Evolutionary conservation across 1,284 basidiomycete species (phyloP).

Genomic region (Boletus holoroseus): DNA sequence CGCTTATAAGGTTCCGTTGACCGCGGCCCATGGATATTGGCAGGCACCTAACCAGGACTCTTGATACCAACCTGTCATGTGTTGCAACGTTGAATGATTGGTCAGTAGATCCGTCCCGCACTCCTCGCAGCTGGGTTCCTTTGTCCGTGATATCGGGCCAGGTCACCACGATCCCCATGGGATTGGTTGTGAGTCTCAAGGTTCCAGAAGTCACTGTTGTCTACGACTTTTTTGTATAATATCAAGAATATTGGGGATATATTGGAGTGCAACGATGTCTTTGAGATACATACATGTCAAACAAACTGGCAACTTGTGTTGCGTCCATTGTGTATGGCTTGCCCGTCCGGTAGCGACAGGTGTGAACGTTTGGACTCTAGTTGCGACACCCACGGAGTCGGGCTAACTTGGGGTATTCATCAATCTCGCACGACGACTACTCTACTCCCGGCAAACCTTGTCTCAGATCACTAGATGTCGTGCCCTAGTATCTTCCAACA

Average conservation of each 20-base stretch:
- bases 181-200: background rate
- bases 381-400: background rate
- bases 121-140: background rate
- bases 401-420: background rate
- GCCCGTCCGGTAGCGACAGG: background rate
- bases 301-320: background rate
- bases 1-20: background rate
- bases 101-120: background rate
- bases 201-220: background rate
- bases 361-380: background rate
- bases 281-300: background rate
- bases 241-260: background rate
- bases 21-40: background rate
- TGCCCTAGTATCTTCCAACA: conserved; percentile 9
- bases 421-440: background rate
- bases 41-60: background rate
- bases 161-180: background rate
- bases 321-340: background rate
- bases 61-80: conserved; percentile 4
- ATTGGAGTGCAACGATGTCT: background rate
- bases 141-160: background rate
- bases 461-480: conserved; percentile 10
- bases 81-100: too few relatives aligned
- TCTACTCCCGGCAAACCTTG: background rate
- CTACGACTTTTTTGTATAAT: conserved; percentile 1